Conservation (phyloP, 2,329 filamentous ascomycete species). For the Ambrosiella cleistominuta region DNA sequence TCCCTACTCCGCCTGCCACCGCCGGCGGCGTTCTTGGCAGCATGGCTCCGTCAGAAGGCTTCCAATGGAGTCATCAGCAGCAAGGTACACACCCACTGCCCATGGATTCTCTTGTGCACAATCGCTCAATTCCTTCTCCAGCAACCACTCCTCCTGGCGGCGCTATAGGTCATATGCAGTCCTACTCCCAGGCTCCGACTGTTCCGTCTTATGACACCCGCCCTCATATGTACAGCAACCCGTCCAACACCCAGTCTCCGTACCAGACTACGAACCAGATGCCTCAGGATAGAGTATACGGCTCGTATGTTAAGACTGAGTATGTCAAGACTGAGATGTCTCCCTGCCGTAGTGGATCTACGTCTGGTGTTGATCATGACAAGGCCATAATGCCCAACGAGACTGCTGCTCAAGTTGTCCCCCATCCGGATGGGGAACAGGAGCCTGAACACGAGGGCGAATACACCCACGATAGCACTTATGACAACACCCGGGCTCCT, state of each 20-base stretch:
- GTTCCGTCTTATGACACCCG: conserved; percentile 59
- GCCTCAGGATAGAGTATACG: conserved; percentile 44
- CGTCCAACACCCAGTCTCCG: conserved; percentile 51
- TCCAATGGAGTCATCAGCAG: conserved; percentile 51
- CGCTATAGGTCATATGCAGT: conserved; percentile 58
- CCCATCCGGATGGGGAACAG: conserved; percentile 23
- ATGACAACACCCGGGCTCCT: conserved; percentile 47
- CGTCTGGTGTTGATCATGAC: conserved; percentile 23
- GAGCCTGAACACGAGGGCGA: conserved; percentile 60
- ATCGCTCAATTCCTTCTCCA: conserved; percentile 79
- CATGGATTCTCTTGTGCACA: conserved; percentile 63
- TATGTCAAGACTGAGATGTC: conserved; percentile 84
- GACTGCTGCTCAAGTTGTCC: conserved; percentile 33
- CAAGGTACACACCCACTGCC: conserved; percentile 55
- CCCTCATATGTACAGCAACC: conserved; percentile 60
- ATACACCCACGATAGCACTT: conserved; percentile 64
- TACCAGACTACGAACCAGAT: conserved; percentile 47
- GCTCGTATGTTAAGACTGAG: conserved; percentile 61
- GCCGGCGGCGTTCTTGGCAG: conserved; percentile 66
- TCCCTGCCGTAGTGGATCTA: conserved; percentile 32
- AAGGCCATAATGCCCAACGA: conserved; percentile 42
- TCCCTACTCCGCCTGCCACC: conserved; percentile 83
- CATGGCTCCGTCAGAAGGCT: conserved; percentile 60
- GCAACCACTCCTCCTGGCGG: conserved; percentile 75
- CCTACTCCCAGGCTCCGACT: conserved; percentile 41